Evolutionary conservation across 805 yeast species (phyloP).

Genomic region (Saccharomyces paradoxus): DNA sequence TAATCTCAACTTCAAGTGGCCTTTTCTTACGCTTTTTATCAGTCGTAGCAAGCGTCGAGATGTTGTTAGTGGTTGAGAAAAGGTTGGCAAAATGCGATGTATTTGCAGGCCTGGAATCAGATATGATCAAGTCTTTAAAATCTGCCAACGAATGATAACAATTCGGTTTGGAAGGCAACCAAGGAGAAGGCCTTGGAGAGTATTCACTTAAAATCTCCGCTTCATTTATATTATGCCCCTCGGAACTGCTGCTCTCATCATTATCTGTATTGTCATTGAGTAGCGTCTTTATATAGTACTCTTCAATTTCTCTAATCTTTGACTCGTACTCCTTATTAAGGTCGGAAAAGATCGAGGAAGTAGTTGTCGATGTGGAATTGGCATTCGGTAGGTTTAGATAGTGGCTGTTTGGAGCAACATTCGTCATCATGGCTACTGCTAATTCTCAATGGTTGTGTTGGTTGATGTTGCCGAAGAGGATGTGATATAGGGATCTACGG

Average conservation of each 20-base stretch:
- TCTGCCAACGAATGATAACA: background rate
- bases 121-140: background rate
- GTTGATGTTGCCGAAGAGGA: background rate
- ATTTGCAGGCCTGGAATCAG: background rate
- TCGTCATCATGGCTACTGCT: background rate
- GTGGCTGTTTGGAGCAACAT: background rate
- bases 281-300: slow-evolving; percentile 26
- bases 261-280: slow-evolving; percentile 12
- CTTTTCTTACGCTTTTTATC: slow-evolving; percentile 3
- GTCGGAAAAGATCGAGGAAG: slow-evolving; percentile 24
- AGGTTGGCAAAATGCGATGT: background rate
- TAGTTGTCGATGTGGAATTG: slow-evolving; percentile 5
- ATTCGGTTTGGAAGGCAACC: background rate
- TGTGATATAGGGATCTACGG: background rate
- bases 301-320: slow-evolving; percentile 28
- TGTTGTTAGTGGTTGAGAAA: background rate
- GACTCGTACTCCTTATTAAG: slow-evolving; percentile 18
- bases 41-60: background rate
- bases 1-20: slow-evolving; percentile 25
- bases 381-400: background rate
- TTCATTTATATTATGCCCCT: background rate
- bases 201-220: slow-evolving; percentile 1
- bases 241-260: background rate
- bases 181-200: background rate
- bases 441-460: background rate